phyloP scores from a whole-genome alignment of 1,284 basidiomycete species.

The Austropuccinia psidii region DNA sequence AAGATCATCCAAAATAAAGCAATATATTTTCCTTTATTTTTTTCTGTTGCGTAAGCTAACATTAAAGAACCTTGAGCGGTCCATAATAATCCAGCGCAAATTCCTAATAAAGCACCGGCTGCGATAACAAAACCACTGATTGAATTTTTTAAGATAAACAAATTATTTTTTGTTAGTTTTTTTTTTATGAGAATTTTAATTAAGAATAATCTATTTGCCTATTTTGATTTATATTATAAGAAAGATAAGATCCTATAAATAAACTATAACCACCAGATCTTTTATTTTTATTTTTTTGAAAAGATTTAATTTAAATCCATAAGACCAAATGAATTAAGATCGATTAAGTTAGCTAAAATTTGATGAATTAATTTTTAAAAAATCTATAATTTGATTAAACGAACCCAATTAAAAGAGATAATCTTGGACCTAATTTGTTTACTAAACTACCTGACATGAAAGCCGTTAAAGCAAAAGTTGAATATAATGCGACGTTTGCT shows the following conservation, averaged over 20 bases:
- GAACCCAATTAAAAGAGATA: conserved; percentile 65
- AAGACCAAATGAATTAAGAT: not conserved
- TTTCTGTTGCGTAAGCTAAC: conserved; percentile 68
- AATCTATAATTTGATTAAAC: not conserved
- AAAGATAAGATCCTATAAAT: conserved; percentile 63
- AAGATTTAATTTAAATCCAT: not conserved
- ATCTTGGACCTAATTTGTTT: conserved; percentile 59
- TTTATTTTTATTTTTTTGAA: not conserved
- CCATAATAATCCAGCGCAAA: conserved; percentile 69
- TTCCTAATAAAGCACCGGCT: conserved; percentile 68
- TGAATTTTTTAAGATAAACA: conserved; percentile 53
- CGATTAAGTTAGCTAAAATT: not conserved
- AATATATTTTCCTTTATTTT: conserved; percentile 65
- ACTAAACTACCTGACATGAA: conserved; percentile 60
- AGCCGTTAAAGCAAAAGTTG: conserved; percentile 43
- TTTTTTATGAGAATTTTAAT: not conserved
- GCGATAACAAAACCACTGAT: conserved; percentile 54
- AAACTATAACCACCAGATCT: conserved; percentile 49
- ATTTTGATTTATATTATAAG: conserved; percentile 48
- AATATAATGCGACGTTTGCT: conserved; percentile 40
- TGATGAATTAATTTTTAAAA: not conserved
- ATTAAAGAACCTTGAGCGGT: conserved; percentile 65
- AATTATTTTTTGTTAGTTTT: conserved; percentile 46
- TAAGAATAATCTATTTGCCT: conserved; percentile 36
- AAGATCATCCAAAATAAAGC: conserved; percentile 62